Evolutionary conservation across 148 eudicot species (phyloP).

Genomic region (Polygonum maritimum): DNA sequence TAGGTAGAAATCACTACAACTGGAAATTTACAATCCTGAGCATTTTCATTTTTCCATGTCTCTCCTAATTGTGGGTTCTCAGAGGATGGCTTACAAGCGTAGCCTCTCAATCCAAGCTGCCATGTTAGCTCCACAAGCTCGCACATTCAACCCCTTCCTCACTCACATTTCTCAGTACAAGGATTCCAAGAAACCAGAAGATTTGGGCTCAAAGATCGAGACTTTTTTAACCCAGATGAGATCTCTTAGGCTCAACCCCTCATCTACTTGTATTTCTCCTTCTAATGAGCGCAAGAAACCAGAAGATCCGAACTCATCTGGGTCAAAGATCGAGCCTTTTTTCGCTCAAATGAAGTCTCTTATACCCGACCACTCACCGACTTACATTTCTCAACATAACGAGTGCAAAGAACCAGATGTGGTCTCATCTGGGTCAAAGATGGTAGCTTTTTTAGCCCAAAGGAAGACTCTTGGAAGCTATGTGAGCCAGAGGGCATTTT

Average conservation of each 20-base stretch:
- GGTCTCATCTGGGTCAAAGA: not conserved
- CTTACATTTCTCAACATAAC: conserved; percentile 25
- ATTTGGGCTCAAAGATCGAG: too few relatives aligned
- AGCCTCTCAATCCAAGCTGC: conserved; percentile 45
- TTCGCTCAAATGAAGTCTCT: conserved; percentile 26
- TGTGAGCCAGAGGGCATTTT: conserved; percentile 7
- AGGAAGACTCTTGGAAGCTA: conserved; percentile 28
- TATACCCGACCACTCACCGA: conserved; percentile 32
- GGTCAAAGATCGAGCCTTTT: conserved; percentile 10
- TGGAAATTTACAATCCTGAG: too few relatives aligned
- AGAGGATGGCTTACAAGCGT: conserved; percentile 64
- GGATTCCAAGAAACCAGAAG: too few relatives aligned
- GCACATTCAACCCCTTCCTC: too few relatives aligned
- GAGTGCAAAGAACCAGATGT: conserved; percentile 12
- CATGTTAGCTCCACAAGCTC: conserved; percentile 22
- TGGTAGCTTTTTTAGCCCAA: conserved; percentile 14
- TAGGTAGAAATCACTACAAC: too few relatives aligned
- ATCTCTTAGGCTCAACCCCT: conserved; percentile 23
- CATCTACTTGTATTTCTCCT: conserved; percentile 32
- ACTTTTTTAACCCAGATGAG: too few relatives aligned
- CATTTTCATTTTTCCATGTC: too few relatives aligned
- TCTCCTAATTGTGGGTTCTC: too few relatives aligned
- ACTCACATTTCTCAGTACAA: too few relatives aligned
- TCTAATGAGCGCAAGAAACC: conserved; percentile 13
- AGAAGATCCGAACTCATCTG: not conserved